Base-by-base conservation (phyloP, 441 rosid genomes). In the Gossypium lobatum region DNA sequence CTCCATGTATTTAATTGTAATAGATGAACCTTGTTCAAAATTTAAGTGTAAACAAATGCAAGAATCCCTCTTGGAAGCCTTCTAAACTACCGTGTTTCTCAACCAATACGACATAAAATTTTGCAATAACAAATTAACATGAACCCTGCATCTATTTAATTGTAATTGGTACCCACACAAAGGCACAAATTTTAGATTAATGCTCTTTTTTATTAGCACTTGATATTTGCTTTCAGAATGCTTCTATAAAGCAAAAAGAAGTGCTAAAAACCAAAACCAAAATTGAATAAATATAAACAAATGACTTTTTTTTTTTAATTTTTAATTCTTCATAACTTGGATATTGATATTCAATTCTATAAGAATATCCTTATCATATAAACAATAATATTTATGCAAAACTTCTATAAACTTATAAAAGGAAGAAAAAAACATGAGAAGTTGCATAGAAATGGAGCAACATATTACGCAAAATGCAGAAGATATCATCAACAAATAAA, bases 11-110 rank as follows among this genome's bases (percentile, higher is more conserved):
- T 11, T 8, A 23, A 48, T 25, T 48, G 11, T 16, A 68, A 68
- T 8, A 37, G 42, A 6, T 37, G 42, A 37, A 37, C 42, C 42
- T 37, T 1, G 42, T 37, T 37, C 42, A 37, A 37, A 37, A 37
- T 37, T 37, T 37, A 37, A 37, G 10, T 37, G 42, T 37, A 37
- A 37, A 37, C 42, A 37, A 75, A 80, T 72, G 48, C 71, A 50
- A 75, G 70, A 18, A 71, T 10, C 18, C 31, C 73, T 8, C 9
- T 34, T 25, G 65, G 37, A 63, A 52, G 31, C 25, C 66, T 58
- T 13, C 6, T 17, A 7, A 71, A 71, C 42, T 18, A 42, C 54
- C 31, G 37, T n/a, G 14, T 16, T 57, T 28, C 64, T 34, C 34
- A 21, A 71, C 14, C 74, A 20, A 42, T 6, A 71, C 23, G 62